Evolutionary conservation across 2,329 filamentous ascomycete species (phyloP), one percentile per base, ranked within the genome.

Genomic region (Thelonectria blattea): DNA sequence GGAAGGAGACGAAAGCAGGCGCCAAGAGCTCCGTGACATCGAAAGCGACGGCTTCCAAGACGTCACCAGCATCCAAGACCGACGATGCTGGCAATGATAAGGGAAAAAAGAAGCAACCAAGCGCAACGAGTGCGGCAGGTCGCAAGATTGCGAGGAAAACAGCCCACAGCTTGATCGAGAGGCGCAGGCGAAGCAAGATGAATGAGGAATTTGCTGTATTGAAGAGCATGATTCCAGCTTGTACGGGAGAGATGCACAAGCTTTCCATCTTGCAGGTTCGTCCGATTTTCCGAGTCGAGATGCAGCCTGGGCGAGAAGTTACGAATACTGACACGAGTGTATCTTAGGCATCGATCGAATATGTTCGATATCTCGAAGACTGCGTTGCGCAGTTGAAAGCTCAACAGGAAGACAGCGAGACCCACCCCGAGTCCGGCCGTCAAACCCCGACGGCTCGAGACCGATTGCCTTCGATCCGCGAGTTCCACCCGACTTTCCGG

Each of bases 221-320:
- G 66, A 98, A 98, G 78, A 86, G 90, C 70, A 93, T 99, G 91
- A 96, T 98, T 58, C 95, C 95, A 1, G 94, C 95, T 2, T 98
- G 95, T 75, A 88, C 86, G n/a, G 93, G 93, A 7, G 94, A 98
- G 72, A 98, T 98, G 95, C 95, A 98, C 77, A 99, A 99, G 78
- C 80, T 98, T 58, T 93, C 93, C 15, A 97, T 98, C 68, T 79
- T 98, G 52, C 93, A 97, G 86, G 93, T 96, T 75, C 65, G 83
- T 75, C 24, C 6, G 10, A 41, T 37, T 18, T 30, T 14, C 27
- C 27, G 8, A 30, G 9, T 9, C 6, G 30, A 27, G 20, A 17
- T 27, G 22, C 11, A 14, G 11, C 6, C 20, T 12, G n/a, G n/a
- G 30, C 41, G n/a, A 43, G 17, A 42, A 17, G 14, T 22, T 12